Conservation (phyloP, 352 stramenopile species). For the Pythium myriotylum region DNA sequence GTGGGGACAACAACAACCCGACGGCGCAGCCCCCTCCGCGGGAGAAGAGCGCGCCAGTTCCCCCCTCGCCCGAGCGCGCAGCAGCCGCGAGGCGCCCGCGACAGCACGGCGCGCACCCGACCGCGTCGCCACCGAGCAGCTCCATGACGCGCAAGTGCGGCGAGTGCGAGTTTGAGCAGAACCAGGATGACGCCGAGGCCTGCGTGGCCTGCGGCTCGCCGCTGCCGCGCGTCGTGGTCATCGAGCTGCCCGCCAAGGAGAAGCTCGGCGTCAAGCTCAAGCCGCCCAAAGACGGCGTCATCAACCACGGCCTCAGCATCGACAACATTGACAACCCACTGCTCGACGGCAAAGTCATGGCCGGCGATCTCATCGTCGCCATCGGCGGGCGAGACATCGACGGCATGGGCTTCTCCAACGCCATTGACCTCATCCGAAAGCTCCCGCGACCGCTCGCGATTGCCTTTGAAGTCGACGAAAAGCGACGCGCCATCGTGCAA, state of each 20-base stretch:
- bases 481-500: constrained; percentile 57
- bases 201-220: too few species aligned
- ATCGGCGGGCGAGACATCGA: constrained; percentile 80
- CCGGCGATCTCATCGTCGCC: constrained; percentile 82
- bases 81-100: too few species aligned
- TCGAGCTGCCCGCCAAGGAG: constrained; percentile 82
- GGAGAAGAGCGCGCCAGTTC: too few species aligned
- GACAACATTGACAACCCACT: constrained; percentile 89
- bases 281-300: constrained; percentile 81
- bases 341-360: constrained; percentile 81
- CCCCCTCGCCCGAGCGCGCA: too few species aligned
- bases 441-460: constrained; percentile 78
- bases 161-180: too few species aligned
- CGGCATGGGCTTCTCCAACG: constrained; percentile 79
- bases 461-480: constrained; percentile 81
- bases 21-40: too few species aligned
- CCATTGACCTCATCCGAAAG: constrained; percentile 86
- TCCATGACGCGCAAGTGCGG: too few species aligned
- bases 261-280: constrained; percentile 88
- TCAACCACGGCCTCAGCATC: constrained; percentile 80
- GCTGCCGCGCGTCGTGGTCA: constrained; percentile 62
- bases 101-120: too few species aligned
- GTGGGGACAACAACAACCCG: too few species aligned
- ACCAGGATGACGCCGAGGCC: too few species aligned
- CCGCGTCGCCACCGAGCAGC: too few species aligned